phyloP scores from a whole-genome alignment of 2,329 filamentous ascomycete species.

The Cordyceps militaris region DNA sequence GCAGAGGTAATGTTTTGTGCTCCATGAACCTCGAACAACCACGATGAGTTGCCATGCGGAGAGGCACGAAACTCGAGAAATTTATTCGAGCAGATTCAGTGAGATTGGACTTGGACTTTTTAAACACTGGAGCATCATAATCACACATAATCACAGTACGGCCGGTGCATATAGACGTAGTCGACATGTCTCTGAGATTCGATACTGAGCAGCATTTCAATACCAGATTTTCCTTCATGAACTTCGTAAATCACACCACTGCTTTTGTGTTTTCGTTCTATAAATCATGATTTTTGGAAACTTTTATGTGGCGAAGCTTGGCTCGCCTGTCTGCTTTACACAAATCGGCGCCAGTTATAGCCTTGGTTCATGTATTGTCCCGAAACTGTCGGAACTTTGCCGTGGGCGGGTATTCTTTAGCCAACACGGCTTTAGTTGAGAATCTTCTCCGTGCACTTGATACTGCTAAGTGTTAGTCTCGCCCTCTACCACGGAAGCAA shows the following conservation, averaged over 20 bases:
- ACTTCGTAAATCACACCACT: neutral
- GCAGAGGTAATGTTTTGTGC: neutral
- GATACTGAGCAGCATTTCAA: neutral
- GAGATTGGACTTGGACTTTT: neutral
- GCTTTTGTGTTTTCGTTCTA: neutral
- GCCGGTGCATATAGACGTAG: neutral
- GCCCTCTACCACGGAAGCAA: rapidly evolving
- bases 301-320: neutral
- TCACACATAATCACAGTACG: too few relatives aligned
- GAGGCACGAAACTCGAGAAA: neutral
- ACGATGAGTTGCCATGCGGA: neutral
- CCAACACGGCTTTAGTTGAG: neutral
- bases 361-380: neutral
- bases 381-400: neutral
- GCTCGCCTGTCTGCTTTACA: neutral
- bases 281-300: neutral
- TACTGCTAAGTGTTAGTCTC: neutral
- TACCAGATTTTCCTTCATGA: neutral
- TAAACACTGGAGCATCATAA: neutral
- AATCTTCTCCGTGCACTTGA: conserved; percentile 11
- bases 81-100: neutral
- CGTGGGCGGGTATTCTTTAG: neutral
- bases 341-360: neutral
- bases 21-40: neutral
- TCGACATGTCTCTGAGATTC: neutral